Base-by-base conservation (phyloP, 148 eudicot species). In the Fagopyrum homotropicum region DNA sequence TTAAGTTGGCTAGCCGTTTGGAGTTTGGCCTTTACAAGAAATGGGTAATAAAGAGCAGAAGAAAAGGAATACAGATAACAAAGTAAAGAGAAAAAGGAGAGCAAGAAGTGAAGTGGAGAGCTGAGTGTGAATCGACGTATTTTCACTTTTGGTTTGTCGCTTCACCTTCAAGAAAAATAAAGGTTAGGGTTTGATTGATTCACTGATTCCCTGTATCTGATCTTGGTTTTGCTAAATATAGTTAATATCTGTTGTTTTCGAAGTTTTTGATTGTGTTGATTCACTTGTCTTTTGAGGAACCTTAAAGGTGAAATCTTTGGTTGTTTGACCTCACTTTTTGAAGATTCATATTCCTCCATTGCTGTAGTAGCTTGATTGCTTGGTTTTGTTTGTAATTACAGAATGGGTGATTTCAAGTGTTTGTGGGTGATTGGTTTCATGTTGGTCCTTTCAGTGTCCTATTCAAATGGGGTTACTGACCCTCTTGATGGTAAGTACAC, bases 401-500 rank as follows among this genome's bases (percentile, higher is more conserved):
- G 9, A 72, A 72, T 72, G 74, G 74, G 74, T 19, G 74, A 49
- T 72, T 45, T 49, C 9, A 49, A 72, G 30, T 17, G 29, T 52
- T 44, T 30, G 49, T 79, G 81, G 82, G 77, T 76, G 30, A 35
- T 83, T 6, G 81, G 77, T 66, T 72, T 88, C 68, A 72, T 83
- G 73, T 69, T 81, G 68, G 40, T 82, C 69, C 64, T 84, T 54
- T 77, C 50, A 9, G 68, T 77, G 75, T 82, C 86, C 6, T 44
- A 61, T 55, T 83, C 85, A 48, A 22, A 75, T 47, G 95, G 87
- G 45, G 44, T 55, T n/a, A 92, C 97, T 0, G 88, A 88, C 72
- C 93, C 95, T 14, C 80, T 81, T 75, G 97, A 92, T 80, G 93
- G 97, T 92, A 88, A 79, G 59, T 55, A n/a, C 54, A 50, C 43